Evolutionary conservation across 495 filamentous ascomycete species (phyloP).

Genomic region (Aspergillus ostianus): DNA sequence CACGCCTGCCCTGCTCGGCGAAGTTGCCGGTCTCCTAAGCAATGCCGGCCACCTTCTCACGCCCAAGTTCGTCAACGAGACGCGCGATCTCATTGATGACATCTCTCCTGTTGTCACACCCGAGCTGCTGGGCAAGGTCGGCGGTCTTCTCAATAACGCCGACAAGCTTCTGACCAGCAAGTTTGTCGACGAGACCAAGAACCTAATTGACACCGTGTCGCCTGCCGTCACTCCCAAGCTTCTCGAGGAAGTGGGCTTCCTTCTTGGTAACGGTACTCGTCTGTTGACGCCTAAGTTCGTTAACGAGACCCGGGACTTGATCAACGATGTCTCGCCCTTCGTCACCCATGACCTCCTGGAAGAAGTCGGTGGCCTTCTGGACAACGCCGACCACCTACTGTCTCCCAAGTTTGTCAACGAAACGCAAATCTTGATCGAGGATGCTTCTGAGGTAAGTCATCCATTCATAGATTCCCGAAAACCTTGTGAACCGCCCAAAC

Average conservation of each 20-base stretch:
- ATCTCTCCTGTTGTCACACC: conserved; percentile 39
- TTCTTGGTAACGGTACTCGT: conserved; percentile 38
- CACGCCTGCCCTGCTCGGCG: conserved; percentile 24
- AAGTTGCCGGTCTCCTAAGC: conserved; percentile 30
- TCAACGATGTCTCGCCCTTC: conserved; percentile 36
- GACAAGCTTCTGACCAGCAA: conserved; percentile 36
- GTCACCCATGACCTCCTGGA: conserved; percentile 44
- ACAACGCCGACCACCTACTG: conserved; percentile 40
- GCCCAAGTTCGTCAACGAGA: conserved; percentile 41
- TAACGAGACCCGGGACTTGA: conserved; percentile 40
- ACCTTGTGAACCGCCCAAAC: neutral
- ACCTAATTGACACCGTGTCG: conserved; percentile 38
- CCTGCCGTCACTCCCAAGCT: conserved; percentile 33
- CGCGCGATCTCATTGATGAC: conserved; percentile 38
- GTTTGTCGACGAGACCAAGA: conserved; percentile 37
- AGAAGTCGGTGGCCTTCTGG: conserved; percentile 39
- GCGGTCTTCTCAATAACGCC: conserved; percentile 36
- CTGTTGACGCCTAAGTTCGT: conserved; percentile 42
- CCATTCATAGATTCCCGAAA: neutral
- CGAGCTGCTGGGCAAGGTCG: conserved; percentile 31
- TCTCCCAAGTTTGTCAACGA: conserved; percentile 44
- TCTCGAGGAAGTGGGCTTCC: conserved; percentile 24
- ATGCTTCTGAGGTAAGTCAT: conserved; percentile 47
- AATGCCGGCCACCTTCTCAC: conserved; percentile 44
- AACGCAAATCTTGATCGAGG: conserved; percentile 46